Evolutionary conservation across 1,284 basidiomycete species (phyloP).

Genomic region (Ustanciosporium gigantosporum): DNA sequence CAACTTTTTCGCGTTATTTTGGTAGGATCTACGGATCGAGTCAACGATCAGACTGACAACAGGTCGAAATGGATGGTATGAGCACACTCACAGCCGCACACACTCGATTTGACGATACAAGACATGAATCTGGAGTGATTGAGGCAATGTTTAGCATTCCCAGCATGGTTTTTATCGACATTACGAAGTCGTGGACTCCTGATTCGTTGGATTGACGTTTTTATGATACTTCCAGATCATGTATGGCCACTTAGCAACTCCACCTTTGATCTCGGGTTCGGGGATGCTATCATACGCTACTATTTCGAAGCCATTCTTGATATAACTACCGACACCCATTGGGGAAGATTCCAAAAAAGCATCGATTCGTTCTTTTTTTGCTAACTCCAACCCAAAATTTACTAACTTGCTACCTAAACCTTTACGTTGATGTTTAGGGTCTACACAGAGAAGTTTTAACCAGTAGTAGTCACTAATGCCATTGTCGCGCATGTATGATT

Average conservation of each 20-base stretch:
- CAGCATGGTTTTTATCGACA: no score
- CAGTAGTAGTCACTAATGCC: constrained; percentile 8
- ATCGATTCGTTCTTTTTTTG: neutral
- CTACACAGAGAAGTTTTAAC: constrained; percentile 14
- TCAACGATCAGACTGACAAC: no score
- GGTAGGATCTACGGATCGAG: no score
- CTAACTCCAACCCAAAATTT: constrained; percentile 3
- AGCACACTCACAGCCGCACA: no score
- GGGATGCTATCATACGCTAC: constrained; percentile 6
- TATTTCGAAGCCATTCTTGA: constrained; percentile 15
- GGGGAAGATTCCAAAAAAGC: constrained; percentile 20
- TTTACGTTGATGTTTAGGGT: constrained; percentile 7
- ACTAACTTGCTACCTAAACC: constrained; percentile 9
- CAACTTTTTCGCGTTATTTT: no score
- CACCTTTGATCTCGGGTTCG: constrained; percentile 2
- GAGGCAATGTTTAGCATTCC: no score
- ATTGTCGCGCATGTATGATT: constrained; percentile 2
- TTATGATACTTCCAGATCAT: constrained; percentile 12
- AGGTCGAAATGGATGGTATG: no score
- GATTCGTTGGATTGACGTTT: no score
- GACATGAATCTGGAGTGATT: no score
- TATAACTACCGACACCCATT: constrained; percentile 12
- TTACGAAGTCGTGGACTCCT: no score
- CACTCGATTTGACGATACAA: no score
- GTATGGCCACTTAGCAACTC: constrained; percentile 18